Conservation (phyloP, 2,329 filamentous ascomycete genomes). For the Hypoxylon sp. region DNA sequence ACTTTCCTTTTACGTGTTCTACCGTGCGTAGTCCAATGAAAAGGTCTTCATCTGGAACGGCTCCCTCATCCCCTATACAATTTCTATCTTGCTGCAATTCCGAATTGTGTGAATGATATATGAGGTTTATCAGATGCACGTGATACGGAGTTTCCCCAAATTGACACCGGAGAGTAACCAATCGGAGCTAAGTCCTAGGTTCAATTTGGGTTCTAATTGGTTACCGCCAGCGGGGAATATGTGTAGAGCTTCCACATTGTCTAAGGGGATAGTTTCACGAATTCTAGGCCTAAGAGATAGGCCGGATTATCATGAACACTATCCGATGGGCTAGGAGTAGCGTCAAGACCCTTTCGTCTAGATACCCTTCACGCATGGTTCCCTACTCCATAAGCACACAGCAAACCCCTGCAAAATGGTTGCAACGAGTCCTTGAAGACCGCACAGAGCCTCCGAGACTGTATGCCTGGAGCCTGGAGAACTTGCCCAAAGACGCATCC, state of each 20-base stretch:
- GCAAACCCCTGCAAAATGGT: conserved; percentile 42
- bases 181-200: neutral
- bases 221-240: neutral
- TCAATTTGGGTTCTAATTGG: conserved; percentile 20
- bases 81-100: neutral
- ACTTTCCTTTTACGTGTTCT: neutral
- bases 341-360: conserved; percentile 4
- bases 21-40: neutral
- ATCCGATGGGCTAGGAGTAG: conserved; percentile 22
- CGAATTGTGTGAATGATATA: neutral
- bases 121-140: conserved; percentile 7
- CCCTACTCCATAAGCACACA: conserved; percentile 17
- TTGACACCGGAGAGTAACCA: conserved; percentile 3
- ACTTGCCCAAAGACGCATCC: conserved; percentile 34
- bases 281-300: neutral
- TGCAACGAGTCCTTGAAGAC: conserved; percentile 46
- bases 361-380: conserved; percentile 5
- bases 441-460: conserved; percentile 44
- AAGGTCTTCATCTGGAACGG: neutral
- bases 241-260: conserved; percentile 2
- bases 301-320: conserved; percentile 30
- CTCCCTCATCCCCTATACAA: neutral
- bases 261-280: neutral
- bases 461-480: conserved; percentile 53
- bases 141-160: conserved; percentile 13